These are phyloP conservation scores for Kodamaea restingae DNA, from an alignment of 805 yeast species.

Conservation along the genomic window DNA sequence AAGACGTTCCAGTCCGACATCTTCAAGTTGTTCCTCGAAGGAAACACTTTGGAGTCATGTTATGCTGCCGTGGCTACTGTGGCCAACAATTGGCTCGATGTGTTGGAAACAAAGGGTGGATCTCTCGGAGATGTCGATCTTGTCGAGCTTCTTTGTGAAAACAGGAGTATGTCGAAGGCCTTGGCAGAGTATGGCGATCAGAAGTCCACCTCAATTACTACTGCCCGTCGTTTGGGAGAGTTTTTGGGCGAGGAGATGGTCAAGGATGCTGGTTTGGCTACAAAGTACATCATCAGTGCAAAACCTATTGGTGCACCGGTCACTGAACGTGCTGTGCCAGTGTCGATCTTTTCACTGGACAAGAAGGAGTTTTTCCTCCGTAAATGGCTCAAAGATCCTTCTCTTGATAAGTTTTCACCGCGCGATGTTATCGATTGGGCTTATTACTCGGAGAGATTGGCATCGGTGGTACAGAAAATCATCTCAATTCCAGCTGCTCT, in stretches of 20 bases:
- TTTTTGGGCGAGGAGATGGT: slow-evolving; percentile 96
- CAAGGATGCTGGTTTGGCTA: slow-evolving; percentile 91
- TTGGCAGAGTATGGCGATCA: slow-evolving; percentile 84
- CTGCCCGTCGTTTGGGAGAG: slow-evolving; percentile 90
- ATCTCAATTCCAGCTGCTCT: slow-evolving; percentile 96
- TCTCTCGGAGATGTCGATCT: slow-evolving; percentile 91
- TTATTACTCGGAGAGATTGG: slow-evolving; percentile 85
- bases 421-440: slow-evolving; percentile 89
- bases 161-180: slow-evolving; percentile 90
- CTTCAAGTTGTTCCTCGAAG: slow-evolving; percentile 86
- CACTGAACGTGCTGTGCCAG: slow-evolving; percentile 95
- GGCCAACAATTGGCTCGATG: slow-evolving; percentile 95
- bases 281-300: slow-evolving; percentile 85
- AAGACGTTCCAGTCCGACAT: slow-evolving; percentile 95
- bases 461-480: slow-evolving; percentile 90
- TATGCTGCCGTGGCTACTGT: slow-evolving; percentile 86
- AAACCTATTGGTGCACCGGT: slow-evolving; percentile 84
- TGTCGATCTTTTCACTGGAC: slow-evolving; percentile 90
- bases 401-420: slow-evolving; percentile 78
- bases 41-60: slow-evolving; percentile 72
- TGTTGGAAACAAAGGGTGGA: slow-evolving; percentile 78
- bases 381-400: slow-evolving; percentile 81
- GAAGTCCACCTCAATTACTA: slow-evolving; percentile 92
- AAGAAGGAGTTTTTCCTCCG: slow-evolving; percentile 72
- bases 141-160: slow-evolving; percentile 92